Conservation (phyloP, 352 stramenopile species). For the Phytophthora niederhauseri region DNA sequence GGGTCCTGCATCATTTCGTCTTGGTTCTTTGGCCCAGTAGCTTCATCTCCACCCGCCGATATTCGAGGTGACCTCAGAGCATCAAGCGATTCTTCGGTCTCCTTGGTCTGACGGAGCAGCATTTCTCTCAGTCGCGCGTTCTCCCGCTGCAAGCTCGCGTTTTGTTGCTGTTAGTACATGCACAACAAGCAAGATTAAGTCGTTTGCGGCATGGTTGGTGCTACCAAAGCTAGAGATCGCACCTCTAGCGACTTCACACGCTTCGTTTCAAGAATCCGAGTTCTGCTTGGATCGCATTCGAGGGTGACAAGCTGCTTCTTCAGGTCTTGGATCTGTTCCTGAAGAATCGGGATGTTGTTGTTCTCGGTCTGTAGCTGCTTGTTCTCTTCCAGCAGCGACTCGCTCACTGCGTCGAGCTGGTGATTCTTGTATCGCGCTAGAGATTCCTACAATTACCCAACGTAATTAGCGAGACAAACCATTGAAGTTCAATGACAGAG, state of each 20-base stretch:
- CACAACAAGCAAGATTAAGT: background rate
- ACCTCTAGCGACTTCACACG: constrained; percentile 56
- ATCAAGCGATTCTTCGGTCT: constrained; percentile 27
- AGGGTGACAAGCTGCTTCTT: constrained; percentile 55
- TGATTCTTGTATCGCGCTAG: constrained; percentile 61
- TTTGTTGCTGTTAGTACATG: constrained; percentile 39
- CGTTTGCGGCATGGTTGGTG: background rate
- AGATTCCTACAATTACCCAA: constrained; percentile 46
- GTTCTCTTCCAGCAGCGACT: constrained; percentile 66
- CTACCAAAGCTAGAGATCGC: background rate
- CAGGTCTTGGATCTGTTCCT: constrained; percentile 67
- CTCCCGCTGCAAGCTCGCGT: constrained; percentile 53
- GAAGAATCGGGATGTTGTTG: constrained; percentile 87
- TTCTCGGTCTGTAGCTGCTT: constrained; percentile 75
- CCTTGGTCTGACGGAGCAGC: constrained; percentile 35
- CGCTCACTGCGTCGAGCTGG: constrained; percentile 52
- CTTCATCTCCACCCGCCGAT: background rate
- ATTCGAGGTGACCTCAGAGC: constrained; percentile 24
- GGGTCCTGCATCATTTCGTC: constrained; percentile 5
- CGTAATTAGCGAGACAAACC: background rate
- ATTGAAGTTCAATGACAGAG: background rate
- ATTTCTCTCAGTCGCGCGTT: constrained; percentile 51
- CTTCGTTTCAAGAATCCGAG: constrained; percentile 25
- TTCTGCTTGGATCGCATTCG: constrained; percentile 11
- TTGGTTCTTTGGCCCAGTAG: constrained; percentile 17